Base-by-base conservation (phyloP, 1,139 yeast species). In the Ogataea hybrid region DNA sequence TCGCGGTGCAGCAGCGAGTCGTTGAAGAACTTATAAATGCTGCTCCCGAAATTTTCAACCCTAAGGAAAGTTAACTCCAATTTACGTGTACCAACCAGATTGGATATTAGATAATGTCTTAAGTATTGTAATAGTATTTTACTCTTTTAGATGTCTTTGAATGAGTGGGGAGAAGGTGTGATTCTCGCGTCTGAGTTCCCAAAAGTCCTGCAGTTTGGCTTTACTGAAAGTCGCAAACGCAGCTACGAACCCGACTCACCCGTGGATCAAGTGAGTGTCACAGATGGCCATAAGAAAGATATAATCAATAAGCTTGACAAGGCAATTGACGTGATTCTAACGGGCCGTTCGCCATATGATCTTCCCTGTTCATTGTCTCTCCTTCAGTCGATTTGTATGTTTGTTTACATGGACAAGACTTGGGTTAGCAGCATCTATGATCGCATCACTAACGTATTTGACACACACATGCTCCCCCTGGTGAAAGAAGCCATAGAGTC, bases 21-120 rank as follows among this genome's bases (percentile, higher is more conserved):
- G 77, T 90, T 56, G 96, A 89, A 61, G 92, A 89, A 46, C 75
- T 90, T 56, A 78, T 90, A 27, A 43, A 72, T 49, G 88, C 87
- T 56, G 92, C 95, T n/a, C 81, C 78, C 50, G 95, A 85, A 48
- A 89, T 90, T 30, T 89, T 89, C 61, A 95, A 88, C 55, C 82
- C 89, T 3, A 49, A 49, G 28, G 50, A 44, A 12, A 44, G 42
- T 10, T 49, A 27, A 32, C 12, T 5, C 12, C 10, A 16, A 5
- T 6, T 12, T 12, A 7, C 31, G 31, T 32, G 35, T 32, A 32
- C 17, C 14, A 32, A 14, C 12, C 27, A 18, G 9, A 12, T 18
- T 18, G 6, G 20, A 6, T 18, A 18, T 6, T 8, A 18, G 20
- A 18, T 31, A 20, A 16, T 31, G 16, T 16, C 9, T n/a, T 18